phyloP scores from a whole-genome alignment of 306 rosid species.

The Castanopsis chinensis region DNA sequence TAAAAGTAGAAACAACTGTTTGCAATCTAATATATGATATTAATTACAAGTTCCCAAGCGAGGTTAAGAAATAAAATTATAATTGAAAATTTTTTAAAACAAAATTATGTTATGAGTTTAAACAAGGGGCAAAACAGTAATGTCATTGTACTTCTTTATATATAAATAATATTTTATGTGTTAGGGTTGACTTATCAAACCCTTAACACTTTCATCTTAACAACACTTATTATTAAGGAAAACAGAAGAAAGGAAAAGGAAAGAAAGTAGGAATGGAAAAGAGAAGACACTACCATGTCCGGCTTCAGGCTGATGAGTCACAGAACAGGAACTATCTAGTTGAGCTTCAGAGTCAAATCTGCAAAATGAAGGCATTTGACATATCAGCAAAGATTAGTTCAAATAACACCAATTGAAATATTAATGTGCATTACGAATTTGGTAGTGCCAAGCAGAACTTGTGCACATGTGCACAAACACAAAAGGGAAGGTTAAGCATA shows the following conservation, averaged over 20 bases:
- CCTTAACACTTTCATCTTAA: too few relatives aligned
- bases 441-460: not conserved
- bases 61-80: too few relatives aligned
- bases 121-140: too few relatives aligned
- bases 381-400: constrained; percentile 10
- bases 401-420: not conserved
- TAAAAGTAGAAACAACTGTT: not conserved
- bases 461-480: not conserved
- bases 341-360: constrained; percentile 78
- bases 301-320: constrained; percentile 50
- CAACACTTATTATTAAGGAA: not conserved
- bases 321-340: constrained; percentile 49
- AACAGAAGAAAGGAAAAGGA: not conserved
- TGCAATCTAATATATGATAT: not conserved
- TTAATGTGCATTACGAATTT: constrained; percentile 7
- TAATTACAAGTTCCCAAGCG: not conserved
- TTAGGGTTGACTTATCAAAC: too few relatives aligned
- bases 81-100: too few relatives aligned
- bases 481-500: not conserved
- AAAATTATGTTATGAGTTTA: too few relatives aligned
- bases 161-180: too few relatives aligned
- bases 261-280: not conserved
- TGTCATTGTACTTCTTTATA: too few relatives aligned
- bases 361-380: constrained; percentile 29
- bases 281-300: constrained; percentile 51